phyloP scores from a whole-genome alignment of 108 stramenopile species.

The Pseudonitzschia delicatissima region DNA sequence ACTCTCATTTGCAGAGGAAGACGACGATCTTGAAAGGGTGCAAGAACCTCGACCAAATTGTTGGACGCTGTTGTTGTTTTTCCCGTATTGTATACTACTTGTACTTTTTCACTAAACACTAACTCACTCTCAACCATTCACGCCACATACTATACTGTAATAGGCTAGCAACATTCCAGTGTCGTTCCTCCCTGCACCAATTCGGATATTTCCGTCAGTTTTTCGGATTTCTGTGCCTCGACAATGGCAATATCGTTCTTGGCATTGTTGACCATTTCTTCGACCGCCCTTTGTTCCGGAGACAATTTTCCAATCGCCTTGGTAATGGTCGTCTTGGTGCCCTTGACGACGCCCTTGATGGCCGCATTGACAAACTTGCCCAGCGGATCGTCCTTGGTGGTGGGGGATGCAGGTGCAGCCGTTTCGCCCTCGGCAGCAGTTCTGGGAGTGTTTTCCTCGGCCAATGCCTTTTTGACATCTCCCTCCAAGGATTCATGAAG shows the following conservation, averaged over 20 bases:
- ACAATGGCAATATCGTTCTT: constrained; percentile 23
- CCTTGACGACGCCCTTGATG: not conserved
- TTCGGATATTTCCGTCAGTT: constrained; percentile 22
- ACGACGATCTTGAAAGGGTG: too few species aligned
- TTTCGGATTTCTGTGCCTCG: constrained; percentile 15
- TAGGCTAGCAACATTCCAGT: not conserved
- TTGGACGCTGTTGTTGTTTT: too few species aligned
- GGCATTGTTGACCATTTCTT: constrained; percentile 30
- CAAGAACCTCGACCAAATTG: too few species aligned
- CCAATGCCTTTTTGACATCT: constrained; percentile 18
- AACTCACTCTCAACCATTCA: too few species aligned
- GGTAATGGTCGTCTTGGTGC: constrained; percentile 12
- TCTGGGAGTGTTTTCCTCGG: not conserved
- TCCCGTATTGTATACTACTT: too few species aligned
- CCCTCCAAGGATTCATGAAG: not conserved
- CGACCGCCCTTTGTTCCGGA: constrained; percentile 27
- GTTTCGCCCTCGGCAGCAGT: not conserved
- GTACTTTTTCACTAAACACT: too few species aligned
- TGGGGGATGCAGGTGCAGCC: not conserved
- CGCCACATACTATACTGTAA: too few species aligned
- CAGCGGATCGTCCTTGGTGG: constrained; percentile 6
- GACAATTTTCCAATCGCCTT: constrained; percentile 29
- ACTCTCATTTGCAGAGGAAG: too few species aligned
- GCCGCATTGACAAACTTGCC: not conserved
- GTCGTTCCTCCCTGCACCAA: constrained; percentile 12